Evolutionary conservation across 148 eudicot species (phyloP), one percentile per base, ranked within the genome.

Genomic region (Dianthus caryophyllus): DNA sequence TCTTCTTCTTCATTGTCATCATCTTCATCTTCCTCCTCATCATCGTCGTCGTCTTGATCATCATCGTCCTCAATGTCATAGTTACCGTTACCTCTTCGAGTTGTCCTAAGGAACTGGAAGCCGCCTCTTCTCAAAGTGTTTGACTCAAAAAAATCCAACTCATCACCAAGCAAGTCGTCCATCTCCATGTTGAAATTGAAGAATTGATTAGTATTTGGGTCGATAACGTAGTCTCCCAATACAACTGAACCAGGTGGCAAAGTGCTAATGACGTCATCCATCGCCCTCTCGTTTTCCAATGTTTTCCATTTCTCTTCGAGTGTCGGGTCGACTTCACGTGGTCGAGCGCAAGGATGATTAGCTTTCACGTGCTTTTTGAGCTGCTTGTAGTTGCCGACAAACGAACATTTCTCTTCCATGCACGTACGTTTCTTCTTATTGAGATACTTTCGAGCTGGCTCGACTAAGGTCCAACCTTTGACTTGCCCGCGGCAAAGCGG

Each of bases 401-500:
- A 90, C 1, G 82, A 78, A 75, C 97, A 90, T 14, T 76, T 79
- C 25, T 85, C 94, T 49, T 87, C 82, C 85, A 79, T 84, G 80
- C 97, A 90, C 14, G 80, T 76, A 33, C 91, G 81, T 65, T 76
- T 79, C 80, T 84, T 85, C 55, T 78, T 73, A 67, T 90, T 85
- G 44, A 87, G 78, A 83, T 68, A 72, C 57, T 78, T 78, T 25
- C 91, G 85, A 11, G 97, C 91, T 6, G 80, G 82, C 67, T 82
- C 84, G 52, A 87, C 86, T 53, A 87, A 82, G 7, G 97, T 87
- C 91, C 94, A 90, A 21, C 97, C 97, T 59, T 87, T 89, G 39
- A 89, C 96, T 71, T 85, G 88, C 25, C 93, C 90, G 21, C 96
- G 90, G 64, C 96, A 89, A 22, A 87, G 86, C 2, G 96, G 93